phyloP scores from a whole-genome alignment of 177 flowering plant genomes.

The Tripterygium wilfordii region DNA sequence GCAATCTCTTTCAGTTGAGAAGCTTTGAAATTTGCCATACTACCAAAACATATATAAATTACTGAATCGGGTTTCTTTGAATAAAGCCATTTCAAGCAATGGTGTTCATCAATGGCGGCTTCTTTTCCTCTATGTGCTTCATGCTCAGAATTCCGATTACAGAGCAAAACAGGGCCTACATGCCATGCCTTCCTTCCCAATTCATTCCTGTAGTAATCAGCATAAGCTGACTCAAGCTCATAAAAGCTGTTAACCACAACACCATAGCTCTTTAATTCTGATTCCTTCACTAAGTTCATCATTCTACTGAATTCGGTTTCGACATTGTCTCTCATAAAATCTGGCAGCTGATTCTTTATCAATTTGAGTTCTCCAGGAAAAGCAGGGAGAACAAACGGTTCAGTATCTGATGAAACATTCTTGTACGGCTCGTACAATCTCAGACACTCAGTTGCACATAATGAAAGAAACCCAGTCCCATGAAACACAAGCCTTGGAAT shows the following conservation, averaged over 20 bases:
- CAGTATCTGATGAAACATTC: slow-evolving; percentile 23
- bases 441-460: slow-evolving; percentile 9
- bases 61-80: slow-evolving; percentile 21
- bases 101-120: slow-evolving; percentile 10
- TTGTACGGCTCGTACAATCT: slow-evolving; percentile 19
- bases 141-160: slow-evolving; percentile 22
- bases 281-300: not conserved
- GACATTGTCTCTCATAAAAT: not conserved
- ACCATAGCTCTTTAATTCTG: slow-evolving; percentile 19
- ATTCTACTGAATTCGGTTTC: not conserved
- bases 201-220: slow-evolving; percentile 29
- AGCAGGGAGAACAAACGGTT: slow-evolving; percentile 28
- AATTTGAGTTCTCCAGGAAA: slow-evolving; percentile 22
- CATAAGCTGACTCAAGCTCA: slow-evolving; percentile 45
- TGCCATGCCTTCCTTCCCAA: slow-evolving; percentile 45
- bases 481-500: slow-evolving; percentile 23
- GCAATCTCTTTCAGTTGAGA: slow-evolving; percentile 22
- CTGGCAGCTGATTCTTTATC: not conserved
- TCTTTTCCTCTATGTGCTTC: slow-evolving; percentile 33
- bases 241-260: slow-evolving; percentile 48
- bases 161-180: slow-evolving; percentile 48
- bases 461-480: slow-evolving; percentile 13
- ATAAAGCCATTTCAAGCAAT: slow-evolving; percentile 16
- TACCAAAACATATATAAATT: slow-evolving; percentile 32
- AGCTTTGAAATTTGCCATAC: slow-evolving; percentile 4